These are phyloP conservation scores for Inga oerstediana DNA, from an alignment of 306 rosid species.

Conservation along the genomic window DNA sequence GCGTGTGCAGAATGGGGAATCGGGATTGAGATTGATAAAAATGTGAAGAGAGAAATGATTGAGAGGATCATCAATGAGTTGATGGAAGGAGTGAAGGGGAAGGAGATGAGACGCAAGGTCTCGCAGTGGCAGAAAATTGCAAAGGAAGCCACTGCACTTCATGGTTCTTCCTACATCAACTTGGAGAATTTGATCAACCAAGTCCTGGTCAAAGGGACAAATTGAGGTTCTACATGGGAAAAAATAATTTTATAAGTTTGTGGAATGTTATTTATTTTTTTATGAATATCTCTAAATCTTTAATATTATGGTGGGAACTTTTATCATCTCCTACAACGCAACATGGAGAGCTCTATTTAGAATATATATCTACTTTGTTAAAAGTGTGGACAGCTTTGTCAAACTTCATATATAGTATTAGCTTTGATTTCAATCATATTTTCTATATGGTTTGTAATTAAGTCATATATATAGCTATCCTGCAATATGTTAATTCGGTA, in stretches of 20 bases:
- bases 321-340: neutral
- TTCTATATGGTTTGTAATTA: neutral
- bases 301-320: neutral
- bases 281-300: neutral
- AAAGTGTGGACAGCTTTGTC: neutral
- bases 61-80: neutral
- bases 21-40: neutral
- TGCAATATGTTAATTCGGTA: too few relatives aligned
- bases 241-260: neutral
- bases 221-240: neutral
- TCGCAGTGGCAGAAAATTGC: neutral
- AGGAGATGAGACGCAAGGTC: neutral
- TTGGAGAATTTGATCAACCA: neutral
- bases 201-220: neutral
- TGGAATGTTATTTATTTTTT: neutral
- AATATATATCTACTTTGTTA: neutral
- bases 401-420: neutral
- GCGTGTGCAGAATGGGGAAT: neutral
- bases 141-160: neutral
- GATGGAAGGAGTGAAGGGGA: neutral
- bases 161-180: too few relatives aligned
- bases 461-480: too few relatives aligned
- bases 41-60: neutral
- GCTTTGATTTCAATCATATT: neutral
- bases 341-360: neutral